Conservation (phyloP, 169 alveolate genomes). For the Amoebophrya sp. region DNA sequence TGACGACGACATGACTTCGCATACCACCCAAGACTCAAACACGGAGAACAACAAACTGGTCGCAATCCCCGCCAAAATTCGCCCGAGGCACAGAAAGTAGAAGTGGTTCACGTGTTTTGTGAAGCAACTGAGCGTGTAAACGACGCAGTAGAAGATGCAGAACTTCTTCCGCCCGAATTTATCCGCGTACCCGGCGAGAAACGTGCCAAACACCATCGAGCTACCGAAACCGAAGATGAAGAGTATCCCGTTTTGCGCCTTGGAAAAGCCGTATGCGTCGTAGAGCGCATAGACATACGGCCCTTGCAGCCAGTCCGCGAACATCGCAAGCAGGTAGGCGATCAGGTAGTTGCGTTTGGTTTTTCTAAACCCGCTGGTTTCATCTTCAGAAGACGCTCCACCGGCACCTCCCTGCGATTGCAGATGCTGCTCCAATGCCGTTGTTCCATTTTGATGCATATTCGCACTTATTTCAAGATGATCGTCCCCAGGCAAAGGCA, state of each 20-base stretch:
- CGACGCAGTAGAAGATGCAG: conserved; percentile 37
- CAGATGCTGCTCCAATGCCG: no score
- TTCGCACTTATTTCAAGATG: no score
- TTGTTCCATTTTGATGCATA: no score
- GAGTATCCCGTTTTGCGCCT: conserved; percentile 37
- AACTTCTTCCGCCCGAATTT: conserved; percentile 38
- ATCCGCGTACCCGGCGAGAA: conserved; percentile 40
- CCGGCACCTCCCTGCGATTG: no score
- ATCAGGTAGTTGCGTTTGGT: not conserved
- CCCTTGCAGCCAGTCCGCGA: conserved; percentile 50
- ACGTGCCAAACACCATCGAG: conserved; percentile 36
- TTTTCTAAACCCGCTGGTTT: not conserved
- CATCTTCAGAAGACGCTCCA: no score
- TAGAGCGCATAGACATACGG: conserved; percentile 46
- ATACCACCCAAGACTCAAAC: not conserved
- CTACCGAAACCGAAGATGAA: conserved; percentile 45
- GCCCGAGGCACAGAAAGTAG: conserved; percentile 36
- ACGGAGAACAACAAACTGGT: not conserved
- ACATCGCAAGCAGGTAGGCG: conserved; percentile 38
- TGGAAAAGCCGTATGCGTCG: conserved; percentile 41
- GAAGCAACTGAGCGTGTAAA: conserved; percentile 38
- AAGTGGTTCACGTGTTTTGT: conserved; percentile 40
- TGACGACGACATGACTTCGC: not conserved
- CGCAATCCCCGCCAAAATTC: not conserved
- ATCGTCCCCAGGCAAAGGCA: no score